A percentile compares a stretch with the other conserved stretches of the same genome.
These are phyloP conservation scores for Zanthoxylum bungeanum DNA, from an alignment of 345 rosid genomes.

Conservation along the genomic window DNA sequence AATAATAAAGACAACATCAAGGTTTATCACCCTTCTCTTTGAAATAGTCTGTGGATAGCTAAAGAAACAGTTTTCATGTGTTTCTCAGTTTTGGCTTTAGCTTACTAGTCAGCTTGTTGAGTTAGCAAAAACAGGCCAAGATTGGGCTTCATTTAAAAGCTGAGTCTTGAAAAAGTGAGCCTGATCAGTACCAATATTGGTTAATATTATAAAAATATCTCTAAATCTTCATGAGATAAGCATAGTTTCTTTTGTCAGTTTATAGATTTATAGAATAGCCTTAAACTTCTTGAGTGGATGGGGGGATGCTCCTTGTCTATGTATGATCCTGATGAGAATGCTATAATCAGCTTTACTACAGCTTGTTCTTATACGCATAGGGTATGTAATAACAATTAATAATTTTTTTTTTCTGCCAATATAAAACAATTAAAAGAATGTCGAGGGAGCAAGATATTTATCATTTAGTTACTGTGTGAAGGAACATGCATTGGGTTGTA, in stretches of 20 bases:
- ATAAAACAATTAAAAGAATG: not conserved
- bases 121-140: conserved; percentile 3
- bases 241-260: not conserved
- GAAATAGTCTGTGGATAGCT: not conserved
- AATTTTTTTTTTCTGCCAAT: not conserved
- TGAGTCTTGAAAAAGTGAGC: not conserved
- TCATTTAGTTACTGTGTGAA: not conserved
- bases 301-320: not conserved
- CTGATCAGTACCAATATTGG: not conserved
- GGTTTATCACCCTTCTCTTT: not conserved
- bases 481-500: not conserved
- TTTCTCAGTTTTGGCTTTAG: conserved; percentile 4
- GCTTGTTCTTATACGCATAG: not conserved
- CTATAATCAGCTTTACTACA: not conserved
- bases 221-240: not conserved
- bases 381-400: not conserved
- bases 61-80: not conserved
- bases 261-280: not conserved
- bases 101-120: not conserved
- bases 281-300: not conserved
- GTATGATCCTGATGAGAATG: too few relatives aligned
- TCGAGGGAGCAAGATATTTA: not conserved
- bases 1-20: not conserved
- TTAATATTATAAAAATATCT: not conserved
- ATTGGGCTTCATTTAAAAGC: not conserved